Evolutionary conservation across 768 basidiomycete species (phyloP).

Genomic region (Boletus coccyginus): DNA sequence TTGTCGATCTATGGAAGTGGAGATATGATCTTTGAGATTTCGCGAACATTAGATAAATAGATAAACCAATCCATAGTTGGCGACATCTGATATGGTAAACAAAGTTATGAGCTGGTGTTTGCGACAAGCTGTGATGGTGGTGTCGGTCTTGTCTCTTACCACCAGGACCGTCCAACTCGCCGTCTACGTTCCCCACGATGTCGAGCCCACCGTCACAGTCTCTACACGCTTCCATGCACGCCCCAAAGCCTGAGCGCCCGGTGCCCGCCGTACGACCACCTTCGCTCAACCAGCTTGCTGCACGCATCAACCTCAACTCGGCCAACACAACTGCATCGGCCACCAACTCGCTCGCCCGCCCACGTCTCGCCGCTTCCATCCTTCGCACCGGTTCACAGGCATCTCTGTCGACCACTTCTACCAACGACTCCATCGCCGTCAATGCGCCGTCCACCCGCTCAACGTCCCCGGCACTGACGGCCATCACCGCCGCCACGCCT

Average conservation of each 20-base stretch:
- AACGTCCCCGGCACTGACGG: slow-evolving; percentile 56
- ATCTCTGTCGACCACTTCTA: slow-evolving; percentile 47
- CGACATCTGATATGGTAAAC: too few relatives aligned
- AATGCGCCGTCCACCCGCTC: slow-evolving; percentile 67
- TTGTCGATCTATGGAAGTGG: too few relatives aligned
- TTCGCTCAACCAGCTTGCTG: slow-evolving; percentile 79
- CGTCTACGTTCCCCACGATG: slow-evolving; percentile 23
- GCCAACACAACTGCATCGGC: slow-evolving; percentile 21
- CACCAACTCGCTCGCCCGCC: slow-evolving; percentile 41
- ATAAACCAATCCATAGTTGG: too few relatives aligned
- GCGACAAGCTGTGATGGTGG: background rate
- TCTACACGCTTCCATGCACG: slow-evolving; percentile 32
- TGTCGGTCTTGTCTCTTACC: slow-evolving; percentile 15
- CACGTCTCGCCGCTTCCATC: slow-evolving; percentile 70
- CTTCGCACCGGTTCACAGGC: slow-evolving; percentile 60
- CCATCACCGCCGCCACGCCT: slow-evolving; percentile 41
- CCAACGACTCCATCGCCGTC: slow-evolving; percentile 62
- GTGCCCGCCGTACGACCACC: slow-evolving; percentile 47
- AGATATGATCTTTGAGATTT: too few relatives aligned
- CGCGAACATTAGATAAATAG: too few relatives aligned
- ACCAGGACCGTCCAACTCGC: slow-evolving; percentile 6
- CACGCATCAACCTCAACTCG: slow-evolving; percentile 58
- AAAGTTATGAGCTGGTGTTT: background rate
- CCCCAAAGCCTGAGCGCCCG: slow-evolving; percentile 39
- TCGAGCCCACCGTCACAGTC: slow-evolving; percentile 33